These are phyloP conservation scores for Saksenaea oblongispora DNA, from an alignment of 371 early-diverging fungal genomes.

Conservation along the genomic window DNA sequence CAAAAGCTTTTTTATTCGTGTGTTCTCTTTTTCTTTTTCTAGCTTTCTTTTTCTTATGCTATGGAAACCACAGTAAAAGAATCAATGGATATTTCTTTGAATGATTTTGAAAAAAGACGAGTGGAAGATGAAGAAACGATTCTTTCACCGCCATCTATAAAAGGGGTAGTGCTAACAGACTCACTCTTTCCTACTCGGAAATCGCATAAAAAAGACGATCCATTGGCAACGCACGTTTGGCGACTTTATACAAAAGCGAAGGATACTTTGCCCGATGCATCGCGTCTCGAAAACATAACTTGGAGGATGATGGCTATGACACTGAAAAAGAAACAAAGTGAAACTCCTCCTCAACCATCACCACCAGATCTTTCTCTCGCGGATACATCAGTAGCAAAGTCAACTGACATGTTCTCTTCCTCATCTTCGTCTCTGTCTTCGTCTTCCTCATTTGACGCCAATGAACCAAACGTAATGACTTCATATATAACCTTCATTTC, in stretches of 20 bases:
- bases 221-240: slow-evolving; percentile 67
- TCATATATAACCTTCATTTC: neutral
- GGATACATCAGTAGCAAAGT: neutral
- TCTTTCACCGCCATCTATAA: neutral
- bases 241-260: slow-evolving; percentile 69
- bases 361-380: neutral
- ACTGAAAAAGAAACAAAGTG: slow-evolving; percentile 40
- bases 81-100: neutral
- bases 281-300: slow-evolving; percentile 67
- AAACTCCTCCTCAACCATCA: slow-evolving; percentile 16
- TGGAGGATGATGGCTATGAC: slow-evolving; percentile 76
- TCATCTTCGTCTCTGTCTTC: slow-evolving; percentile 9
- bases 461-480: neutral
- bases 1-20: neutral
- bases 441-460: neutral
- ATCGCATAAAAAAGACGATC: slow-evolving; percentile 46
- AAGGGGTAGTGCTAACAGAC: slow-evolving; percentile 18
- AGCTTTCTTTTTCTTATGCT: neutral
- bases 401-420: slow-evolving; percentile 9
- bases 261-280: slow-evolving; percentile 64
- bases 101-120: no score
- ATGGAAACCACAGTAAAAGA: neutral
- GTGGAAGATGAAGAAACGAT: neutral
- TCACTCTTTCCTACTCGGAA: slow-evolving; percentile 20
- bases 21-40: neutral